Base-by-base conservation (phyloP, 176 grass and related monocot species). In the Oryza australiensis region DNA sequence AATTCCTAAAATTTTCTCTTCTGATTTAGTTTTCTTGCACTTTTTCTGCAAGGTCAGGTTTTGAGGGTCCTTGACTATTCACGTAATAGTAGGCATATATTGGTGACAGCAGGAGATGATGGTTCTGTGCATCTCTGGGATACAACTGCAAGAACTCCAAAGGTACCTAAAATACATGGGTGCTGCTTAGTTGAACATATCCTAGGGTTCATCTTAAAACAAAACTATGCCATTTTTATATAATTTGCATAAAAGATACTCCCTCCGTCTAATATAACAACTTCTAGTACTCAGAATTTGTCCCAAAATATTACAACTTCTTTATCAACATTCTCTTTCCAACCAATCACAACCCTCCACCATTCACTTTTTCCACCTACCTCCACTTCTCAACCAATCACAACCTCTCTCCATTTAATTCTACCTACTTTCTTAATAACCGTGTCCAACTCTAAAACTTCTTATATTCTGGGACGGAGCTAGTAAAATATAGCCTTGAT, bases 61-160 rank as follows among this genome's bases (percentile, higher is more conserved):
- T 84, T 99, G 84, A 95, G 96, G 81, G 96, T 95, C 59, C 90
- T 99, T 33, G 93, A 95, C 85, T 99, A 99, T 93, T 99, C 96
- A 75, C 82, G 85, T 67, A 84, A 83, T 64, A 99, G 93, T 82
- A 88, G 93, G 63, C 96, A 99, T 82, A 77, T 99, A 70, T 93
- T 99, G 82, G 76, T 73, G 51, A 95, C 88, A 83, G 96, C 92
- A 77, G 96, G 96, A 68, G 96, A 99, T 88, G 96, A 95, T 90
- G 96, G 96, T 86, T 95, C 92, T 82, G 91, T 99, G 73, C 93
- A 99, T 88, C 82, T 99, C 20, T 99, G 96, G 96, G 96, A 99
- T 93, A 90, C 96, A 87, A 99, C 93, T 37, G 93, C 85, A 28
- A 92, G 85, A 79, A 75, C 75, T 79, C 96, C 96, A 38, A 99